A percentile compares a stretch with the other conserved stretches of the same genome.
These are phyloP conservation scores for Xenosphaeropsis pyriputrescens DNA, from an alignment of 2,329 filamentous ascomycete genomes.

Conservation along the genomic window DNA sequence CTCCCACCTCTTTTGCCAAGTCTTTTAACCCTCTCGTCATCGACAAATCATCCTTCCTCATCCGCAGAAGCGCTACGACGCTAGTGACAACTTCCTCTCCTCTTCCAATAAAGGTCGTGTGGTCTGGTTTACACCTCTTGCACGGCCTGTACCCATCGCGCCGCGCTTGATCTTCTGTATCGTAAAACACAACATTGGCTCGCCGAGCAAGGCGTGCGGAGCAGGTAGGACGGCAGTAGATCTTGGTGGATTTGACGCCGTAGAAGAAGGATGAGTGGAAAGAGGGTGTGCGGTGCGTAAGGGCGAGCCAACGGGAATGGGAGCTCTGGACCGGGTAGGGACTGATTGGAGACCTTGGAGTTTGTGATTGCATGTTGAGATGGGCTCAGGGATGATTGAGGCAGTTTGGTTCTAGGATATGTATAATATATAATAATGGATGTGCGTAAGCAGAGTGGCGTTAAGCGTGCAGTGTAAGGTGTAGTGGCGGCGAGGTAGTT, in stretches of 20 bases:
- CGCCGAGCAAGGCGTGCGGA: conserved; percentile 43
- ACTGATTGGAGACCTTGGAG: too few relatives aligned
- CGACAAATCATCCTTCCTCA: conserved; percentile 4
- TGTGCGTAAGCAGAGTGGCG: too few relatives aligned
- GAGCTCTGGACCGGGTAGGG: too few relatives aligned
- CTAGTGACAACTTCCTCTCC: conserved; percentile 17
- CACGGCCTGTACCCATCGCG: conserved; percentile 36
- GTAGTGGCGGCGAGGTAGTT: too few relatives aligned
- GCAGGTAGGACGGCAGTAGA: conserved; percentile 47
- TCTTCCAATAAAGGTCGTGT: conserved; percentile 27
- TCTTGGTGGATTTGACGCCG: conserved; percentile 29
- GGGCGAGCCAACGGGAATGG: conserved; percentile 15
- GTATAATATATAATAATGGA: too few relatives aligned
- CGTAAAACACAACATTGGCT: conserved; percentile 42
- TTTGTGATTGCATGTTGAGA: too few relatives aligned
- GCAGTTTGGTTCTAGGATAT: too few relatives aligned
- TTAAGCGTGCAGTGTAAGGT: too few relatives aligned
- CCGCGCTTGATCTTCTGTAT: conserved; percentile 27
- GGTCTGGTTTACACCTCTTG: conserved; percentile 35
- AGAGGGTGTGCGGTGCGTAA: conserved; percentile 18
- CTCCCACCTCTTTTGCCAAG: conserved; percentile 32
- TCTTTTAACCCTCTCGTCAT: conserved; percentile 24
- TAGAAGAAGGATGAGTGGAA: conserved; percentile 29
- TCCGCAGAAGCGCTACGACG: not conserved
- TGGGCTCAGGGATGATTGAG: too few relatives aligned